A percentile compares a stretch with the other conserved stretches of the same genome.
Evolutionary conservation across 768 basidiomycete genomes (phyloP).

Genomic region (Porphyrellus cyaneotinctus): DNA sequence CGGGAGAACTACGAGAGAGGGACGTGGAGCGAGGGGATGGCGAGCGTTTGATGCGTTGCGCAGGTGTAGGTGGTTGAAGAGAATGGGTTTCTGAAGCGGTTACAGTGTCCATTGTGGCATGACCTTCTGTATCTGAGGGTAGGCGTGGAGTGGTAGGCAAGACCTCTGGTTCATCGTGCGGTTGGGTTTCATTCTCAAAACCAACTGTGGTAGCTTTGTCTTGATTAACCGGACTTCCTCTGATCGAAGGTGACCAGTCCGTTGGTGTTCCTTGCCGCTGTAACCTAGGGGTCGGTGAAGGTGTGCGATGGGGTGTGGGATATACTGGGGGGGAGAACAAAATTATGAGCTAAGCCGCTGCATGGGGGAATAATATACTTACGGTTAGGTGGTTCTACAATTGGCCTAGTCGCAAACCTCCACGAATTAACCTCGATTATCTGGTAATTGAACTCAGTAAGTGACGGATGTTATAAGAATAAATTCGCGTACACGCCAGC

Average conservation of each 20-base stretch:
- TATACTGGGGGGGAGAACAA: background rate
- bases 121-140: slow-evolving; percentile 14
- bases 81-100: slow-evolving; percentile 11
- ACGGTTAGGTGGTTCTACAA: slow-evolving; percentile 9
- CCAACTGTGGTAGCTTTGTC: background rate
- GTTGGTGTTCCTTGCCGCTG: slow-evolving; percentile 27
- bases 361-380: background rate
- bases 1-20: slow-evolving; percentile 10
- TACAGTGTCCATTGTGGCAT: background rate
- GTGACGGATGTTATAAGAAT: background rate
- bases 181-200: background rate
- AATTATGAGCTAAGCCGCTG: background rate
- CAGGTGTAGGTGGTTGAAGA: slow-evolving; percentile 27
- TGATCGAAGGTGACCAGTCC: slow-evolving; percentile 28
- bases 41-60: slow-evolving; percentile 19
- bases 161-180: background rate
- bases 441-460: slow-evolving; percentile 11
- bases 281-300: slow-evolving; percentile 1
- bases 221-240: slow-evolving; percentile 14
- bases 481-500: slow-evolving; percentile 22
- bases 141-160: background rate
- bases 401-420: slow-evolving; percentile 15
- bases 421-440: slow-evolving; percentile 6
- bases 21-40: slow-evolving; percentile 4
- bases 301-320: slow-evolving; percentile 4